These are phyloP conservation scores for Penicillium dipodomyicola DNA, from an alignment of 495 filamentous ascomycete species.

Conservation along the genomic window DNA sequence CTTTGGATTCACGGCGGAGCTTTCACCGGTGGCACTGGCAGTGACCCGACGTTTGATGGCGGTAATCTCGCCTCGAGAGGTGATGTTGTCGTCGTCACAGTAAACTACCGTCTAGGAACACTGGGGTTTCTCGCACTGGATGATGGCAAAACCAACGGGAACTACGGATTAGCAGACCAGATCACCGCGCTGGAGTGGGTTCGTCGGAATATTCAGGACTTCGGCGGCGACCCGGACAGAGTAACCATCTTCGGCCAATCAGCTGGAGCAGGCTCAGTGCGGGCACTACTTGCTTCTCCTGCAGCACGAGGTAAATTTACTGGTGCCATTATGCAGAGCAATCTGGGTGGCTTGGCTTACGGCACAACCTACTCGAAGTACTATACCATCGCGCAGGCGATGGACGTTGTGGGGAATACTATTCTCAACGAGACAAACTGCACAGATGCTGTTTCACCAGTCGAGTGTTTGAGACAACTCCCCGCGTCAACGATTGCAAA, in stretches of 20 bases:
- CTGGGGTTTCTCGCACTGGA: constrained; percentile 36
- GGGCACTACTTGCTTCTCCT: constrained; percentile 29
- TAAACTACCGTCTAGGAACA: constrained; percentile 42
- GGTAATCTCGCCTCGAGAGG: constrained; percentile 40
- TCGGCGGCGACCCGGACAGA: constrained; percentile 50
- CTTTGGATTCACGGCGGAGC: constrained; percentile 51
- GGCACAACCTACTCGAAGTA: constrained; percentile 50
- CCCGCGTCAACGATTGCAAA: constrained; percentile 32
- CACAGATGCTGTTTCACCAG: constrained; percentile 18
- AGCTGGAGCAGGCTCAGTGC: constrained; percentile 48
- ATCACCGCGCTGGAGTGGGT: constrained; percentile 39
- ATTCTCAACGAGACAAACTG: constrained; percentile 37
- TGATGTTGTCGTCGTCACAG: constrained; percentile 47
- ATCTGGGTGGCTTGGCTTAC: constrained; percentile 47
- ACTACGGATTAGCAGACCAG: constrained; percentile 41
- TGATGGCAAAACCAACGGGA: constrained; percentile 29
- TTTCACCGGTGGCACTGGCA: constrained; percentile 40
- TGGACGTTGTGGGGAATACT: constrained; percentile 22
- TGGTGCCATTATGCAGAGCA: constrained; percentile 43
- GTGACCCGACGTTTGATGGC: constrained; percentile 41
- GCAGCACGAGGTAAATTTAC: constrained; percentile 41
- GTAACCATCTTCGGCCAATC: constrained; percentile 57
- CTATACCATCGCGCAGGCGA: constrained; percentile 39
- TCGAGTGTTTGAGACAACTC: constrained; percentile 46
- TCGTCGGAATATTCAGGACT: constrained; percentile 31